Base-by-base conservation (phyloP, 2,329 filamentous ascomycete species). In the Ophiocordyceps robertsii region DNA sequence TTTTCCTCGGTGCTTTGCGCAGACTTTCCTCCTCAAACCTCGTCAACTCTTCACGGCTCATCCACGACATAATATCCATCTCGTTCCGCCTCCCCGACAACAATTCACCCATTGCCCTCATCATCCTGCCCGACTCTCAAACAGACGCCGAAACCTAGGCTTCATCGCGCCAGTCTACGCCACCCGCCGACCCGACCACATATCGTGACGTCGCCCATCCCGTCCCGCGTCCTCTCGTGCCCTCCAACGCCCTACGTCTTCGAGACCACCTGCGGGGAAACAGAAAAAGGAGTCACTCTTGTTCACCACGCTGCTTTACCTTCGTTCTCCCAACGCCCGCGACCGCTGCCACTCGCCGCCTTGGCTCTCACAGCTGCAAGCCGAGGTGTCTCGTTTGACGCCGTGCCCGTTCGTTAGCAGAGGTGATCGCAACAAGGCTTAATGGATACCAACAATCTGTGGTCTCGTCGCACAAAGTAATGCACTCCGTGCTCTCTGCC, bases 391-490 rank as follows among this genome's bases (percentile, higher is more conserved):
- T 38, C 21, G 38, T 29, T 37, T 46, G 44, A 47, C 43, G 41
- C 42, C 42, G 41, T 47, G 43, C 44, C 46, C 46, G 17, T 41
- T 42, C 40, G 42, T 42, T 43, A 39, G 19, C 39, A 39, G 43
- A 44, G 41, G 45, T 45, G 43, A 38, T 40, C 29, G 43, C 47
- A 50, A 53, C 50, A 53, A 56, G 58, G 60, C 64, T 66, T 62
- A 60, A 78, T 79, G 75, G 75, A 77, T 64, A 75, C 39, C 29
- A 49, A 42, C 33, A 51, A 72, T 60, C 66, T 78, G 70, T 90
- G 85, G 84, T 82, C 77, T 66, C 82, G 85, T 66, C 82, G 85
- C 66, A 82, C 80, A 66, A 88, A 87, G 84, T 89, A 73, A 39
- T 27, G 42, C 24, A 29, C 37, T 6, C 33, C 33, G 14, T 37